Base-by-base conservation (phyloP, 1,284 basidiomycete genomes). In the Schizophyllum amplum region DNA sequence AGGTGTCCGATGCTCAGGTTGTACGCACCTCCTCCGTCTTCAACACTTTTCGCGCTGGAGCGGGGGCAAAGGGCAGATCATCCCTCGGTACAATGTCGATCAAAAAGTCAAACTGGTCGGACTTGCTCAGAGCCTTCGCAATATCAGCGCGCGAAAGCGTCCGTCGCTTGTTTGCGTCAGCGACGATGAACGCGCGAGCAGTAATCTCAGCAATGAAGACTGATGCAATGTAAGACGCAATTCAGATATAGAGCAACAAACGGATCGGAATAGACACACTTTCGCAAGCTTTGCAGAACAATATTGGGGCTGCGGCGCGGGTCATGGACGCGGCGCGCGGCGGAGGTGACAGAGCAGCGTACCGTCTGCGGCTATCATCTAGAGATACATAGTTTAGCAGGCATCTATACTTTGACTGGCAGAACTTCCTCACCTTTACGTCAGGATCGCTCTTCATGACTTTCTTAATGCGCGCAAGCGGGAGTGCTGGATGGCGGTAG, bases 371-470 rank as follows among this genome's bases (percentile, higher is more conserved):
- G 92, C 92, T 65, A 97, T 96, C 94, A 96, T 97, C 92, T 94
- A 65, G 25, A 42, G 24, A 52, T 52, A 55, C 55, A 51, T 61
- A 26, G 51, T 47, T 23, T 21, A n/a, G 23, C 22, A 27, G n/a
- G 17, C 51, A 15, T 52, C 51, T 9, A 9, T 9, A 13, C 33
- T 42, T 42, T 42, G n/a, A n/a, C n/a, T n/a, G n/a, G 54, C 48
- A 58, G 52, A 54, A 60, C 33, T 52, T 24, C 24, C 53, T 67
- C 67, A 93, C 92, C 79, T 93, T 94, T 61, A 97, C 92, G 65
- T 96, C 93, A 22, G 93, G 93, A 75, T 97, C 94, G 69, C 88
- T 94, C 79, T 97, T 97, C 92, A 97, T 97, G 62, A 97, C 94
- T 71, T 97, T 96, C 77, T 97, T 97, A 65, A 97, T 96, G 67